These are phyloP conservation scores for Triglochin maritima DNA, from an alignment of 106 monocot species.

Conservation along the genomic window DNA sequence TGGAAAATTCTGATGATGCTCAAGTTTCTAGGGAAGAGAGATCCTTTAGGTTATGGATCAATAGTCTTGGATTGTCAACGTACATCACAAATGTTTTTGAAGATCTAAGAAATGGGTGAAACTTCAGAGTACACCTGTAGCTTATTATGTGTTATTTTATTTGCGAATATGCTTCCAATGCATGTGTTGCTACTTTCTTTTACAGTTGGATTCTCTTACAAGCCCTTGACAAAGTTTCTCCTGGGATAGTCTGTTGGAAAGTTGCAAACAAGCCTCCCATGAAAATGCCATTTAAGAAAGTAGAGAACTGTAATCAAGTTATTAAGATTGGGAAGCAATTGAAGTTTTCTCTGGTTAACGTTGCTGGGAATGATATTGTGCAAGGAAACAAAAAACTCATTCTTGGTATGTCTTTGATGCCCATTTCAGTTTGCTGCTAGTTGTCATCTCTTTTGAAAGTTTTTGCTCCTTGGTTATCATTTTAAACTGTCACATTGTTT, in stretches of 20 bases:
- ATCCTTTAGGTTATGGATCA: constrained; percentile 69
- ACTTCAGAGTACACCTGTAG: too few species aligned
- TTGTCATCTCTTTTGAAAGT: too few species aligned
- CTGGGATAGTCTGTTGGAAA: constrained; percentile 78
- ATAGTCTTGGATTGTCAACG: constrained; percentile 72
- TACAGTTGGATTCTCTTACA: constrained; percentile 77
- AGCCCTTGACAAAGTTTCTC: constrained; percentile 61
- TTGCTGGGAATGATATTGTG: constrained; percentile 91
- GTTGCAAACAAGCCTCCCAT: constrained; percentile 74
- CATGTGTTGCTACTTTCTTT: background rate
- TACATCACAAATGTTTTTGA: constrained; percentile 78
- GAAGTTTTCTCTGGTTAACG: constrained; percentile 84
- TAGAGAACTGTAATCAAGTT: constrained; percentile 93
- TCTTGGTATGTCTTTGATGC: constrained; percentile 32
- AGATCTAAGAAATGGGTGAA: constrained; percentile 78
- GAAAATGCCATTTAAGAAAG: constrained; percentile 87
- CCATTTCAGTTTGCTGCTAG: too few species aligned
- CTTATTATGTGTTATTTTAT: too few species aligned
- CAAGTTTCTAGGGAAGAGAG: constrained; percentile 75
- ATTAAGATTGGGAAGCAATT: constrained; percentile 75
- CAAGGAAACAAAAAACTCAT: constrained; percentile 92
- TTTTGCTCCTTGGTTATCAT: too few species aligned
- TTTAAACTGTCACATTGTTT: too few species aligned
- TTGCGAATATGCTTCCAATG: too few species aligned
- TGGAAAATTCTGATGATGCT: constrained; percentile 48